phyloP scores from a whole-genome alignment of 2,329 filamentous ascomycete species.

The Neoascochyta sp. region DNA sequence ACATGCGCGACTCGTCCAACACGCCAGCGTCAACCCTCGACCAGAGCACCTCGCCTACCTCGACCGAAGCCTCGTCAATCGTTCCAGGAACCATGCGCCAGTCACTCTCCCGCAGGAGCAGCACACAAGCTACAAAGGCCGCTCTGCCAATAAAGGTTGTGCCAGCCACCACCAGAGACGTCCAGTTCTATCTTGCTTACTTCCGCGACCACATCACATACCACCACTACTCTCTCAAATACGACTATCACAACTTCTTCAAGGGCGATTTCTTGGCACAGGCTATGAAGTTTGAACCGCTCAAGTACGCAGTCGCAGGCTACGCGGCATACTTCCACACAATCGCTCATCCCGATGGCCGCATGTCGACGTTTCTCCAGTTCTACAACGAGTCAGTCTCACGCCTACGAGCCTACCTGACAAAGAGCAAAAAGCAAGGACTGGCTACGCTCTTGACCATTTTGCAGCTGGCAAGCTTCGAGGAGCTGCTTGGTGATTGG shows the following conservation, averaged over 20 bases:
- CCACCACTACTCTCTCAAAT: constrained; percentile 77
- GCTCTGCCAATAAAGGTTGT: constrained; percentile 12
- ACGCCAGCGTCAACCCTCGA: constrained; percentile 43
- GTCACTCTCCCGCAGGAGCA: constrained; percentile 32
- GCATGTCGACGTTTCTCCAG: constrained; percentile 75
- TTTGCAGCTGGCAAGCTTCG: constrained; percentile 86
- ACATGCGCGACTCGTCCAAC: constrained; percentile 35
- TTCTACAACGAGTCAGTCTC: constrained; percentile 90
- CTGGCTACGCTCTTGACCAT: constrained; percentile 80
- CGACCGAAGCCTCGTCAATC: constrained; percentile 46
- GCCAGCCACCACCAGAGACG: constrained; percentile 49
- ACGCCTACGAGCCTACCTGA: constrained; percentile 67
- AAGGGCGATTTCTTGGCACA: constrained; percentile 65
- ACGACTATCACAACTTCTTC: constrained; percentile 70
- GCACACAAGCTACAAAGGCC: constrained; percentile 24
- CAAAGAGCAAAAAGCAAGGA: constrained; percentile 65
- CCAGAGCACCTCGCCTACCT: constrained; percentile 51
- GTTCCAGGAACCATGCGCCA: constrained; percentile 26
- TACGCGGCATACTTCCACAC: constrained; percentile 87
- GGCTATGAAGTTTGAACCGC: constrained; percentile 71
- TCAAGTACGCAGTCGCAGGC: constrained; percentile 81
- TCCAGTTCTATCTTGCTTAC: constrained; percentile 75
- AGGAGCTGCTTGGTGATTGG: constrained; percentile 97
- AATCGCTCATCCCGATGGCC: constrained; percentile 64
- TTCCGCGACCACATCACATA: constrained; percentile 73